Conservation (phyloP, 495 filamentous ascomycete genomes). For the Aspergillus nanangensis region DNA sequence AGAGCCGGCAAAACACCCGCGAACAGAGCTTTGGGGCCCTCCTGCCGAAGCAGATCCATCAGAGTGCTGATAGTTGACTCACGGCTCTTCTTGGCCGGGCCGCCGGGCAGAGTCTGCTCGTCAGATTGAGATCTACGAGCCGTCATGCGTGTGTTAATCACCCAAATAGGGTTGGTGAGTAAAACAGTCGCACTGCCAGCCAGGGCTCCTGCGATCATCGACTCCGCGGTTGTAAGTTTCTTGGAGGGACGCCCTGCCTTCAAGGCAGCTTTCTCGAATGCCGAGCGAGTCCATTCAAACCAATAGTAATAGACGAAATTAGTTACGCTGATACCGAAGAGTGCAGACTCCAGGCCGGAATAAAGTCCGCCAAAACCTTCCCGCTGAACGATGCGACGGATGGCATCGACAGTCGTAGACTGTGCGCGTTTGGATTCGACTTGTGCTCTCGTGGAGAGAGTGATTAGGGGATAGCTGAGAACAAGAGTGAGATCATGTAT, state of each 20-base stretch:
- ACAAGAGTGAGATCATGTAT: slow-evolving; percentile 3
- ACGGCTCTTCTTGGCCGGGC: slow-evolving; percentile 37
- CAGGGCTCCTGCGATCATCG: slow-evolving; percentile 92
- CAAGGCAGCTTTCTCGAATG: slow-evolving; percentile 77
- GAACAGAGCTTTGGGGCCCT: slow-evolving; percentile 81
- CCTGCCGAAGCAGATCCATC: slow-evolving; percentile 66
- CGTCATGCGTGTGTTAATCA: slow-evolving; percentile 97
- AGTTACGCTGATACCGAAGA: slow-evolving; percentile 97
- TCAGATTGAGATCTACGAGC: slow-evolving; percentile 64
- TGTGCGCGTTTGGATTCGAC: slow-evolving; percentile 93
- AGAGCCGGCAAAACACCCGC: slow-evolving; percentile 89
- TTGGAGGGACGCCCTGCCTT: slow-evolving; percentile 71
- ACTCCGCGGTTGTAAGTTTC: slow-evolving; percentile 84
- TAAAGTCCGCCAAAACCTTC: slow-evolving; percentile 88
- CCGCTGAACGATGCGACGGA: slow-evolving; percentile 81
- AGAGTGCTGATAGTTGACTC: slow-evolving; percentile 77
- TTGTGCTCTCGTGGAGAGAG: slow-evolving; percentile 94
- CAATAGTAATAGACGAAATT: slow-evolving; percentile 99
- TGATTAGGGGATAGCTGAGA: slow-evolving; percentile 87
- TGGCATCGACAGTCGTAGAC: slow-evolving; percentile 72
- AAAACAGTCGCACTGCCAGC: slow-evolving; percentile 92
- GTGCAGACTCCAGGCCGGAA: slow-evolving; percentile 79
- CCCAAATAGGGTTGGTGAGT: slow-evolving; percentile 97
- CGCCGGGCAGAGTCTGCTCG: slow-evolving; percentile 48
- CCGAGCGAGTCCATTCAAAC: slow-evolving; percentile 94